These are phyloP conservation scores for Eucalyptus melliodora DNA, from an alignment of 345 rosid genomes.

Conservation along the genomic window DNA sequence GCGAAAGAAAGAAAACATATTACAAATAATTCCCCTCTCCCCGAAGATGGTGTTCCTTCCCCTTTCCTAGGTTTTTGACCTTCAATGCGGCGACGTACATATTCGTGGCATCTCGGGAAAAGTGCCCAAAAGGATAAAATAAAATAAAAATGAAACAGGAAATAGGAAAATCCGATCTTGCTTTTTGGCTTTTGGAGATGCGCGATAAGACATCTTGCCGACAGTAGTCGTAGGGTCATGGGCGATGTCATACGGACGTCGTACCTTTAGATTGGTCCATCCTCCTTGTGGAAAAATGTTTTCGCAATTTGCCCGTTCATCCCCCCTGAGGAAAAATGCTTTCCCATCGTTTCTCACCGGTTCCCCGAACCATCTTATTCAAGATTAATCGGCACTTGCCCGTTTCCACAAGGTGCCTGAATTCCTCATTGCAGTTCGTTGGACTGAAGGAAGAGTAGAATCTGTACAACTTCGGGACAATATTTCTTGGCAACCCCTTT, in stretches of 20 bases:
- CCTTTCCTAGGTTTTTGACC: not conserved
- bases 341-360: not conserved
- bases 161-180: not conserved
- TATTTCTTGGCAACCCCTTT: too few species aligned
- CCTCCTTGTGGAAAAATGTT: not conserved
- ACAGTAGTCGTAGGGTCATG: fast-evolving
- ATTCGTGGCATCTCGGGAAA: not conserved
- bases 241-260: not conserved
- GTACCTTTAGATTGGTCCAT: not conserved
- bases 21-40: not conserved
- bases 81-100: not conserved
- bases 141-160: not conserved
- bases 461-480: not conserved
- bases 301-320: not conserved
- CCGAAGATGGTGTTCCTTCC: not conserved
- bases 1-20: not conserved
- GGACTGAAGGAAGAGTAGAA: not conserved
- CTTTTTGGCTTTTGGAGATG: not conserved
- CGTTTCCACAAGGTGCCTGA: not conserved
- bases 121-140: not conserved
- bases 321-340: not conserved
- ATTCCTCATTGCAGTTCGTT: not conserved
- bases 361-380: not conserved
- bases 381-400: not conserved
- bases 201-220: not conserved